Base-by-base conservation (phyloP, 164 flowering plant species). In the Macadamia integrifolia region DNA sequence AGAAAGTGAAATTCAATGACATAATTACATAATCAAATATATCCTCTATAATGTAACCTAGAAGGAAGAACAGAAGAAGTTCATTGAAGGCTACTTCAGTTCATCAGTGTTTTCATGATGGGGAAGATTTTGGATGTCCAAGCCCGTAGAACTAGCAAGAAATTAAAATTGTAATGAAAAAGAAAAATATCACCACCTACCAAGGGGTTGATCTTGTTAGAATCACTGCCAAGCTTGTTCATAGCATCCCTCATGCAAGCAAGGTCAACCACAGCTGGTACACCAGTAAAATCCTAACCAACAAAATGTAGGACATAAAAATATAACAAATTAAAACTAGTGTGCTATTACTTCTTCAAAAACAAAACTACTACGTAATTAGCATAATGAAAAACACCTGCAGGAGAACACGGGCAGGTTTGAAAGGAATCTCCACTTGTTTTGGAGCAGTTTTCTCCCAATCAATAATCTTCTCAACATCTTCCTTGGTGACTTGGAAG, bases 191-290 rank as follows among this genome's bases (percentile, higher is more conserved):
- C 40, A 35, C 40, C 40, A 65, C 73, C 53, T 62, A 94, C 99
- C 98, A 94, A 73, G 8, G 98, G 99, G 66, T 92, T 92, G 60
- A 94, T 92, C 74, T 92, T 92, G 75, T 90, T 83, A 52, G 98
- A 84, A 76, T 92, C 92, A 60, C 95, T 78, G 11, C 96, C 97
- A 60, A 94, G 97, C 8, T 70, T 83, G 77, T 88, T 90, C 87
- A 92, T 92, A 12, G 99, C 98, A 85, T 94, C 99, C 17, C 98
- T 81, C 99, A 94, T 94, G 73, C 93, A 88, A 66, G 99, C 99
- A 70, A 94, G 92, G 74, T 94, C 99, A 70, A 94, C 98, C 59
- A 94, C 97, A 71, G 99, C 97, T 43, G 99, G 99, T 57, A 94
- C 98, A 64, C 99, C 99, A 66, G 99, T 94, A 67, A 94, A 92